Evolutionary conservation across 2,329 filamentous ascomycete genomes (phyloP), one percentile per base, ranked within the genome.

Genomic region (Zymoseptoria pseudotritici): DNA sequence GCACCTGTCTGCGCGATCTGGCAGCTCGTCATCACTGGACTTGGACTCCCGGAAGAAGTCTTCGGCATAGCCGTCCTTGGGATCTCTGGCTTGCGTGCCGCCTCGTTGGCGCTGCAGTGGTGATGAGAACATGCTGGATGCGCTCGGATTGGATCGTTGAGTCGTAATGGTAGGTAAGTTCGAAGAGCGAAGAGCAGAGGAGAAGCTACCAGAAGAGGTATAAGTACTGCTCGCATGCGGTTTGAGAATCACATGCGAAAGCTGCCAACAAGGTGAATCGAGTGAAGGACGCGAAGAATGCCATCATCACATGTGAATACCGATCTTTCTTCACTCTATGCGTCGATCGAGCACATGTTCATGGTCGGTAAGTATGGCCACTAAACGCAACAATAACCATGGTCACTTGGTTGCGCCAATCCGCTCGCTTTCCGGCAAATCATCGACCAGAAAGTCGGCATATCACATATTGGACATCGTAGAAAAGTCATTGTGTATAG

Each of bases 1-100:
- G 61, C 67, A 70, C 2, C 31, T 10, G 19, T 70, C 65, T 11
- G 60, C 13, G 9, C 53, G 54, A 42, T 66, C 66, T 29, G 61
- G 53, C 6, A 46, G 52, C 31, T 69, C 66, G 20, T 67, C 64
- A 6, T 54, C 20, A 56, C 65, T 64, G 21, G 51, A n/a, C 36
- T 21, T 56, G 26, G 11, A 50, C 49, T 36, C 46, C 26, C 29
- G 53, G 53, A 58, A 61, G 46, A 61, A 21, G 21, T 54, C 53
- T 7, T 46, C 36, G 13, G 36, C 36, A n/a, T 46, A 46, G 13
- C 36, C 36, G 36, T 46, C 36, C 36, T n/a, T 46, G 36, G 36
- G 36, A 46, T 46, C 36, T 46, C 17, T 17, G 4, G 36, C 36
- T 7, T 7, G 36, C 17, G 0, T 46, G 13, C 13, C 36, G 17